Evolutionary conservation across 2,329 filamentous ascomycete species (phyloP).

Genomic region (Apiospora saccharicola): DNA sequence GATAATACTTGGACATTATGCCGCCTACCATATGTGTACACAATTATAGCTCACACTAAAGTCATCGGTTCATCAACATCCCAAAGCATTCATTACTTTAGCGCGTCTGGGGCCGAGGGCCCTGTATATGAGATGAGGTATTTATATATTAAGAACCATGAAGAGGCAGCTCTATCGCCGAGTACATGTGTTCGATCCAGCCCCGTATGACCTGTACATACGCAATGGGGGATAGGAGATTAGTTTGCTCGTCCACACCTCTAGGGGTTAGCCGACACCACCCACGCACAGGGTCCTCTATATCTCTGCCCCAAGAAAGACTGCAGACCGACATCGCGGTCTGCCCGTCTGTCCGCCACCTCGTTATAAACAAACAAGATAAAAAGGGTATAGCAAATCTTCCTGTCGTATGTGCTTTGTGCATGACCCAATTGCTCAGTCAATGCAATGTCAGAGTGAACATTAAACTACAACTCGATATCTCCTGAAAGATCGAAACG

Average conservation of each 20-base stretch:
- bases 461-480: neutral
- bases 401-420: neutral
- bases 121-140: neutral
- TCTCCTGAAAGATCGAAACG: neutral
- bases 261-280: neutral
- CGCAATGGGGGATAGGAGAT: neutral
- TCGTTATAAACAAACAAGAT: neutral
- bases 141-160: neutral
- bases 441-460: neutral
- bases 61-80: no score
- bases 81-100: neutral
- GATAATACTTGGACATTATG: no score
- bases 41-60: no score
- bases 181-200: neutral
- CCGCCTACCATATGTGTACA: no score
- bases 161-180: neutral
- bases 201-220: neutral
- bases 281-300: neutral
- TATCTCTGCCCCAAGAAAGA: neutral
- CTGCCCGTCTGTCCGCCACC: neutral
- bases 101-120: neutral
- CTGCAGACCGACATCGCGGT: neutral
- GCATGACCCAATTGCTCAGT: neutral
- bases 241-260: neutral
- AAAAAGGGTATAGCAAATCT: neutral